These are phyloP conservation scores for Hanseniaspora pseudoguilliermondii DNA, from an alignment of 805 yeast species.

Conservation along the genomic window DNA sequence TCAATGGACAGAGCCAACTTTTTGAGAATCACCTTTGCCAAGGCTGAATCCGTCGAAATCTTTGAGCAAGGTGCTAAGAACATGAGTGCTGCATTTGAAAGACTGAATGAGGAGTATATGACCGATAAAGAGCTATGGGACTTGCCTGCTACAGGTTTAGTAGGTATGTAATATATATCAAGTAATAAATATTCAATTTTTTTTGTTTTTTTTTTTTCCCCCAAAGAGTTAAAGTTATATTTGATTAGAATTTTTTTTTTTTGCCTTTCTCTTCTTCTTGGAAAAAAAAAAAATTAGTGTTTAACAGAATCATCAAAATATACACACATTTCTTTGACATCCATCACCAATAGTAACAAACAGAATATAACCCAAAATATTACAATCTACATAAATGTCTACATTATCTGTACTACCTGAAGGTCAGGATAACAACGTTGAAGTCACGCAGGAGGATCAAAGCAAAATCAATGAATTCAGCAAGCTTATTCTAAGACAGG, in stretches of 20 bases:
- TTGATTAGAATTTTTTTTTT: too few relatives aligned
- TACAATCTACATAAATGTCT: neutral
- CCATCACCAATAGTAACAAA: too few relatives aligned
- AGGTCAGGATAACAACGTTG: constrained; percentile 31
- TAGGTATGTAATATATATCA: constrained; percentile 2
- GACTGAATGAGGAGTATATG: constrained; percentile 22
- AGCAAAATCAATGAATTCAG: constrained; percentile 80
- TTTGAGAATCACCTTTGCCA: constrained; percentile 48
- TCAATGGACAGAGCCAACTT: constrained; percentile 38
- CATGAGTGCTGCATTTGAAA: constrained; percentile 36
- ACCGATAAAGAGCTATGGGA: constrained; percentile 7
- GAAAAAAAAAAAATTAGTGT: too few relatives aligned
- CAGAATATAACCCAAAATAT: too few relatives aligned
- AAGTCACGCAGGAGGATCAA: constrained; percentile 55
- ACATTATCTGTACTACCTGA: constrained; percentile 29
- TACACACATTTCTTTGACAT: too few relatives aligned
- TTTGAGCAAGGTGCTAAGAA: constrained; percentile 44
- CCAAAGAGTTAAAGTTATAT: too few relatives aligned
- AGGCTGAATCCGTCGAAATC: constrained; percentile 34
- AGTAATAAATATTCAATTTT: neutral
- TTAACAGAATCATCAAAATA: too few relatives aligned
- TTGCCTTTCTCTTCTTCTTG: too few relatives aligned
- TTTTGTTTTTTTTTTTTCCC: too few relatives aligned
- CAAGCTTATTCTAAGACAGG: constrained; percentile 61
- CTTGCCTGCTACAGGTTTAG: constrained; percentile 1